phyloP scores from a whole-genome alignment of 2,329 filamentous ascomycete species.

The Monosporascus sp. region DNA sequence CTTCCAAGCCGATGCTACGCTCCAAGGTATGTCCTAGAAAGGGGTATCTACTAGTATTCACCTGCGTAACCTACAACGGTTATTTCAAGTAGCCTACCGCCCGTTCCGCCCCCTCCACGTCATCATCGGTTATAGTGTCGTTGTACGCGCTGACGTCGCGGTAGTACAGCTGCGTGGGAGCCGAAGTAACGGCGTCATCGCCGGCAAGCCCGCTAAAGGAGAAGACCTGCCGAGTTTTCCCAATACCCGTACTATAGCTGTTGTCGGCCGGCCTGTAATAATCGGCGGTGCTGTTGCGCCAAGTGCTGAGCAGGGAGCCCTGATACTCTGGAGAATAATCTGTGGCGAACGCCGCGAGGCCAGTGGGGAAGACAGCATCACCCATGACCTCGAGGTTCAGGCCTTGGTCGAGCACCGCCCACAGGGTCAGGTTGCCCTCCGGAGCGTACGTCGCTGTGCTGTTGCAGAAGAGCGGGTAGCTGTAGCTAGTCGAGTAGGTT shows the following conservation, averaged over 20 bases:
- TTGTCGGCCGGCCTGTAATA: conserved; percentile 46
- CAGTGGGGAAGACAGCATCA: conserved; percentile 48
- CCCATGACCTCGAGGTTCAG: conserved; percentile 34
- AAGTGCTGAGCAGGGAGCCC: conserved; percentile 39
- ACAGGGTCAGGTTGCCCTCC: conserved; percentile 42
- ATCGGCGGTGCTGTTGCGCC: conserved; percentile 52
- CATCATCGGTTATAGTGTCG: conserved; percentile 18
- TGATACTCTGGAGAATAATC: conserved; percentile 18
- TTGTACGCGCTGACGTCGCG: conserved; percentile 42
- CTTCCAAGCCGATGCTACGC: too few species aligned
- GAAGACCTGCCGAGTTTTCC: conserved; percentile 53
- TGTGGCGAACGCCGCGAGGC: conserved; percentile 51
- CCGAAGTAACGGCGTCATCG: conserved; percentile 11
- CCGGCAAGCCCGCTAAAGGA: conserved; percentile 42
- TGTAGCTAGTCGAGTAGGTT: conserved; percentile 39
- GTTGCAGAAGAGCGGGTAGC: conserved; percentile 58
- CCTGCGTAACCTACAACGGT: too few species aligned
- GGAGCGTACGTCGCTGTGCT: conserved; percentile 40
- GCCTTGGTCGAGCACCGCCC: conserved; percentile 37
- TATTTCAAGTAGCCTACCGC: conserved; percentile 20
- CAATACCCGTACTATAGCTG: conserved; percentile 45
- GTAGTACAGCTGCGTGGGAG: conserved; percentile 46
- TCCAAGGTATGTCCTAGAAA: too few species aligned
- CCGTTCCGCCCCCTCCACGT: background rate
- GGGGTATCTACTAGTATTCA: too few species aligned